Evolutionary conservation across 148 eudicot species (phyloP), one percentile per base, ranked within the genome.

Genomic region (Diospyros kaki): DNA sequence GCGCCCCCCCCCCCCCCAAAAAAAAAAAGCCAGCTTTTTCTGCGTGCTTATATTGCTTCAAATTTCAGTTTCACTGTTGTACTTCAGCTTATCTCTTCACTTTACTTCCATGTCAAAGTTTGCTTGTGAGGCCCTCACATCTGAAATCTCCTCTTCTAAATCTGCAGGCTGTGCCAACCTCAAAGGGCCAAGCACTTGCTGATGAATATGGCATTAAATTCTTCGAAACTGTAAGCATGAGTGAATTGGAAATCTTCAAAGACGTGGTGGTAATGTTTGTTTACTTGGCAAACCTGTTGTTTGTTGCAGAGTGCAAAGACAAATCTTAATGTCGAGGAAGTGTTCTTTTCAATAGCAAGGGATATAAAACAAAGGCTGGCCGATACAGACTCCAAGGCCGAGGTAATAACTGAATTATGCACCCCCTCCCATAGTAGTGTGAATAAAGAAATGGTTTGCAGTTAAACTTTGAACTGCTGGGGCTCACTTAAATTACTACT

Each of bases 141-240:
- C 60, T 74, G 69, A 66, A 3, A 68, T 80, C 6, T 28, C 51
- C 18, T 38, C n/a, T 60, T 42, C 2, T 42, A 51, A 28, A 71
- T 72, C 18, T 81, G 53, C 68, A 93, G 98, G 98, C 97, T 48
- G 97, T 93, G 52, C 92, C 98, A 48, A 93, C 91, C 40, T 84
- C 98, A 46, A 93, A 84, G 78, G 98, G 98, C 40, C 98, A 93
- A 85, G 98, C 93, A 59, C 91, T 93, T 69, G 98, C 98, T 68
- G 97, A 93, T 88, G 98, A 93, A 56, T 93, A 93, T 68, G 97
- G 98, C 66, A 93, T 93, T 61, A 89, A 93, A 76, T 93, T 93
- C 81, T 93, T 91, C 18, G 98, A 93, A 84, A 93, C 96, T 81
- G 98, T 93, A 81, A 87, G 98, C 88, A 79, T 13, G 53, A 66